Evolutionary conservation across 1,284 basidiomycete genomes (phyloP), one percentile per base, ranked within the genome.

Genomic region (Hymenochaete sp.): DNA sequence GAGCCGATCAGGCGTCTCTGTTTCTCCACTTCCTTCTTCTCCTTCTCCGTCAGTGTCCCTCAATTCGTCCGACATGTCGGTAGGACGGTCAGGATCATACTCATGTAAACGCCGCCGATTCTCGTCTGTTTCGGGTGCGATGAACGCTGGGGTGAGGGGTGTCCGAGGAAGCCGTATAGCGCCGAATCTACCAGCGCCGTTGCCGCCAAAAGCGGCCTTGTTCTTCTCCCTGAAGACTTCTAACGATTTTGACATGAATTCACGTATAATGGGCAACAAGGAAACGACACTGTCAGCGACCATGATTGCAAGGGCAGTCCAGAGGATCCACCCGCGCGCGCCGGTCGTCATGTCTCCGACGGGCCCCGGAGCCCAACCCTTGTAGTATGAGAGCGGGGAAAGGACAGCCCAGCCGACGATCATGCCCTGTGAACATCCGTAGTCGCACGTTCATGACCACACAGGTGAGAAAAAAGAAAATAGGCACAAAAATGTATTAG

Each of bases 301-400:
- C 93, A 98, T 98, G 58, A 97, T 88, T 1, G 93, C 93, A 36
- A 98, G 72, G 1, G 92, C 87, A 14, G 86, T 77, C 93, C 93
- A 98, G 16, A 98, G 73, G 44, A 95, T 93, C 91, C 90, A 93
- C 14, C 90, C 92, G 39, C 91, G 75, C 14, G 90, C 79, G 27
- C 93, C 93, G 47, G 73, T 73, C 1, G 82, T 75, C 71, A 91
- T 89, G 53, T 90, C 86, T 0, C 81, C 77, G 1, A 93, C 88
- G 2, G 82, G 79, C 0, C 91, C 93, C 21, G 92, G 89, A 0
- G 93, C 92, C 93, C 93, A 96, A 4, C 89, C 90, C 1, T 68
- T 62, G 38, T 75, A 57, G 57, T 92, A 92, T 1, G 92, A 77
- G 9, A 97, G 58, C 0, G 93, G 93, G 0, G 90, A 91, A 16